These are phyloP conservation scores for Triadica sebifera DNA, from an alignment of 345 rosid species.

Conservation along the genomic window DNA sequence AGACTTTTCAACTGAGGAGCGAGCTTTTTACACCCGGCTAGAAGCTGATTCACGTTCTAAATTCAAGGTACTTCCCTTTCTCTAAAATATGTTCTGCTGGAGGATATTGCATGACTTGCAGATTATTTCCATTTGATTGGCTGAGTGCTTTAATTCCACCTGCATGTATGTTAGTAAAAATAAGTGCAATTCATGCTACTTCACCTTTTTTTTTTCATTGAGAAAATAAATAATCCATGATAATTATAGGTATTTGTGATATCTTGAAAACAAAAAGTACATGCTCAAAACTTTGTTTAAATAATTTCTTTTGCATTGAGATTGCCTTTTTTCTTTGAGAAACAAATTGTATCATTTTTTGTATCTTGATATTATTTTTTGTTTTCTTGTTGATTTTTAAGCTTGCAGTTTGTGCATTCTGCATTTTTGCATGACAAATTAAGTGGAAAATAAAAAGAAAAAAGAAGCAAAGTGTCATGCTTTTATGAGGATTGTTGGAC, in stretches of 20 bases:
- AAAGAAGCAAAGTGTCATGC: not conserved
- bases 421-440: not conserved
- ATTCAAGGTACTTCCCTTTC: constrained; percentile 63
- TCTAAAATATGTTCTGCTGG: not conserved
- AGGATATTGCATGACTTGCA: not conserved
- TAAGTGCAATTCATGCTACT: not conserved
- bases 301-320: no score
- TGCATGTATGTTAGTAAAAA: constrained; percentile 5
- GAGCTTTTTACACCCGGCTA: constrained; percentile 74
- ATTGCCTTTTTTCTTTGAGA: not conserved
- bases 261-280: no score
- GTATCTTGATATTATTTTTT: not conserved
- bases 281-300: no score
- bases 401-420: not conserved
- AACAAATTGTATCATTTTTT: not conserved
- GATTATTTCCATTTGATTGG: not conserved
- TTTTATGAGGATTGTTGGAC: not conserved
- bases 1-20: constrained; percentile 77
- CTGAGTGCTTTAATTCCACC: not conserved
- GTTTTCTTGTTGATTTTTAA: not conserved
- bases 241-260: no score
- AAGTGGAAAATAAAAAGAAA: no score
- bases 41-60: constrained; percentile 78
- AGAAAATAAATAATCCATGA: not conserved
- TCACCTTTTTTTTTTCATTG: not conserved